Base-by-base conservation (phyloP, 1,139 yeast genomes). In the Pichia sp. region DNA sequence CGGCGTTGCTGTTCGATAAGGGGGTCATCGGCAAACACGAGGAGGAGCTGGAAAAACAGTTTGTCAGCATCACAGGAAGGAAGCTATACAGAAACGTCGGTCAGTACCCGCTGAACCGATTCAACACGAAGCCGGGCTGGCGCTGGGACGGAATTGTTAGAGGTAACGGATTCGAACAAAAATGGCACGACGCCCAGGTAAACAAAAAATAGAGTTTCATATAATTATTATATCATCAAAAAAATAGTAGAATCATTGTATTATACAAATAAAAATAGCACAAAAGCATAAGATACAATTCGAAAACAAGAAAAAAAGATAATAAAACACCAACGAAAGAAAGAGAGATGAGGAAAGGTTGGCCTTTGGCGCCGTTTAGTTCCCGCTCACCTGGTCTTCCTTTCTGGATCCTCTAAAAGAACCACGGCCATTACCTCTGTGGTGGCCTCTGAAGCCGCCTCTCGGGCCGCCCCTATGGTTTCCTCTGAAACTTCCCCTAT, bases 61-160 rank as follows among this genome's bases (percentile, higher is more conserved):
- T 41, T 13, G 59, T 62, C 1, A 72, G 79, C 16, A 54, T 65
- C 19, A 59, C 76, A n/a, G 81, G 80, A 2, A 62, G 83, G 54
- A 77, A 76, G 54, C 64, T 75, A 30, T 84, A 77, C 59, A 73
- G 75, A 19, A 82, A 87, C 0, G 42, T 45, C 6, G 49, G 49
- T 8, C 63, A 75, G 0, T 80, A 71, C 54, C 81, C 89, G 0
- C 80, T 80, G 30, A 92, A 92, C 65, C 70, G 98, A 58, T 92
- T 89, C 69, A 79, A 79, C 4, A 84, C 92, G 19, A 72, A 73
- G 5, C 96, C 97, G 0, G 97, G 98, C 0, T 75, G 76, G 61
- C 74, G 89, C 55, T 92, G 98, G 98, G 98, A 92, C 67, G 98
- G 98, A 0, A 84, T 90, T 0, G 95, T 90, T 69, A 73, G 98